Evolutionary conservation across 306 rosid genomes (phyloP), one percentile per base, ranked within the genome.

Genomic region (Mimosa pudica): DNA sequence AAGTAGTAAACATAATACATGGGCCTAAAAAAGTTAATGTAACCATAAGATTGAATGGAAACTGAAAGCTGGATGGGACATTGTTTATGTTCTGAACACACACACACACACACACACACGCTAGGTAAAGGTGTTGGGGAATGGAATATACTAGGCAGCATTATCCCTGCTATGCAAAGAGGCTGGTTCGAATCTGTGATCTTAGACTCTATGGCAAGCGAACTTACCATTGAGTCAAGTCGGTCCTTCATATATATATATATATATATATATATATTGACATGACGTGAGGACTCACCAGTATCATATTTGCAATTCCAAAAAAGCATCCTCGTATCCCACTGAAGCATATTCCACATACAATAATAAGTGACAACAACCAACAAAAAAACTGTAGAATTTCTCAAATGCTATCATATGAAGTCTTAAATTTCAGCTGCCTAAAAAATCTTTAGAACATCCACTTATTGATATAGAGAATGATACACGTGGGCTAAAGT

Each of bases 321-420:
- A 94, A 94, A 84, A 87, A 90, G 90, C 90, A 90, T 83, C 98
- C 98, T 78, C 98, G 90, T 65, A 95, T 61, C 72, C 98, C 98
- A 86, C 98, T 95, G 97, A 79, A 88, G 84, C 79, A 82, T 67
- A 86, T 76, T 51, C 41, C 85, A 79, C 58, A 17, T 2, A 51
- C 69, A 66, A 70, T 60, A 71, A 61, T 82, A 10, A 30, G 33
- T 10, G 5, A 20, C 41, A 20, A 30, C 61, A 55, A n/a, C 30
- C 48, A 45, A 74, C 30, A 57, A 54, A 10, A 54, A 46, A 24
- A 4, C 38, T 57, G 24, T 52, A 24, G 55, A 49, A 52, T 51
- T 41, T 58, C 42, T 65, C 46, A 46, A 45, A 55, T 44, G 44
- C 78, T 9, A 16, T 41, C 3, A 77, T 66, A 17, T 42, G 63